Evolutionary conservation across 306 rosid species (phyloP).

Genomic region (Styphnolobium japonicum): DNA sequence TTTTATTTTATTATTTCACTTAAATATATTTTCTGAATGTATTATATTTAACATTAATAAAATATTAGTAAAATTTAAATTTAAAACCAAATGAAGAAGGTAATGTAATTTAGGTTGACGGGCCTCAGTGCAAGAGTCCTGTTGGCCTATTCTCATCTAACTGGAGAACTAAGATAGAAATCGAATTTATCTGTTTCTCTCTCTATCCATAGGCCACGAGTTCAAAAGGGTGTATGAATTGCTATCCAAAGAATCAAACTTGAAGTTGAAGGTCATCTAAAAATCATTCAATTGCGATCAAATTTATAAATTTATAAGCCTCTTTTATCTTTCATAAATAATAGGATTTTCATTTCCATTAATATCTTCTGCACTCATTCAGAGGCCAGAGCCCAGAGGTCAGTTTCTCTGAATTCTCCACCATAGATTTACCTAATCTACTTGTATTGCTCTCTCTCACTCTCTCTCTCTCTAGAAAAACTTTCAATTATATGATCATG

Average conservation of each 20-base stretch:
- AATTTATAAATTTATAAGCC: neutral
- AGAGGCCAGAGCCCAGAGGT: neutral
- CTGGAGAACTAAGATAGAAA: no score
- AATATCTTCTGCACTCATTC: neutral
- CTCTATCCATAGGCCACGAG: no score
- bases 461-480: no score
- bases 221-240: neutral
- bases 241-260: neutral
- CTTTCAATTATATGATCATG: neutral
- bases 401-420: neutral
- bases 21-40: no score
- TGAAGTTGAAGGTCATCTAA: neutral
- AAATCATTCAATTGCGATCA: neutral
- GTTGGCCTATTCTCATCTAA: no score
- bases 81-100: no score
- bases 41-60: no score
- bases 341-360: neutral
- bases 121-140: no score
- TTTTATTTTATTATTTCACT: no score
- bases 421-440: neutral
- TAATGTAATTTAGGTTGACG: no score
- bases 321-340: neutral
- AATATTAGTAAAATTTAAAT: no score
- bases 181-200: no score
- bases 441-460: neutral